Evolutionary conservation across 23 red algal genomes (phyloP).

Genomic region (Cyanidium caldarium): DNA sequence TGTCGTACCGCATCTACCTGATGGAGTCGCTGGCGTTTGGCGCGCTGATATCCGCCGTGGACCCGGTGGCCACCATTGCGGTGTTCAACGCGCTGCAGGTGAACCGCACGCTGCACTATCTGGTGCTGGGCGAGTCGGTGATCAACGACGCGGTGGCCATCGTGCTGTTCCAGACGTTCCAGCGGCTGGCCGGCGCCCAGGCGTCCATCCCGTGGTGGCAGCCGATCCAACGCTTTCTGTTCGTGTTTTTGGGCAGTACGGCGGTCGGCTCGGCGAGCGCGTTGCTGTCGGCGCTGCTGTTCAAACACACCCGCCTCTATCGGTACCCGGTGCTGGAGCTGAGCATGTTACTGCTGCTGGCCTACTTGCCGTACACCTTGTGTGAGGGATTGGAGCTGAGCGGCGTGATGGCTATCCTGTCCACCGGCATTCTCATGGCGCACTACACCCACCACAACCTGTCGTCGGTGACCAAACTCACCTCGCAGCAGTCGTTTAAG

Average conservation of each 20-base stretch:
- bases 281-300: constrained; percentile 28
- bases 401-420: constrained; percentile 83
- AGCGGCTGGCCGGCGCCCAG: constrained; percentile 32
- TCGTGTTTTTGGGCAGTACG: constrained; percentile 80
- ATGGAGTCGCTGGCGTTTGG: constrained; percentile 97
- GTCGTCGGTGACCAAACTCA: constrained; percentile 59
- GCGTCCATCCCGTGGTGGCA: constrained; percentile 21
- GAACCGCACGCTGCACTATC: constrained; percentile 93
- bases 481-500: constrained; percentile 79
- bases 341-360: constrained; percentile 74
- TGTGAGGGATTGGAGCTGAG: constrained; percentile 83
- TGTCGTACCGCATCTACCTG: constrained; percentile 54
- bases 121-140: constrained; percentile 95
- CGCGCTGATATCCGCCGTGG: constrained; percentile 82
- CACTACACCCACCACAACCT: constrained; percentile 92
- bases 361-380: constrained; percentile 85
- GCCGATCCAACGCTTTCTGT: constrained; percentile 50
- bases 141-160: constrained; percentile 99
- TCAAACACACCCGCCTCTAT: constrained; percentile 73
- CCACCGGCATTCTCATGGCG: constrained; percentile 58
- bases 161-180: constrained; percentile 79
- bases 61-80: constrained; percentile 96
- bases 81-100: constrained; percentile 92
- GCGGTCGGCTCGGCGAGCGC: constrained; percentile 48
- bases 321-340: constrained; percentile 67